Evolutionary conservation across 768 basidiomycete genomes (phyloP).

Genomic region (Tulasnella sp.): DNA sequence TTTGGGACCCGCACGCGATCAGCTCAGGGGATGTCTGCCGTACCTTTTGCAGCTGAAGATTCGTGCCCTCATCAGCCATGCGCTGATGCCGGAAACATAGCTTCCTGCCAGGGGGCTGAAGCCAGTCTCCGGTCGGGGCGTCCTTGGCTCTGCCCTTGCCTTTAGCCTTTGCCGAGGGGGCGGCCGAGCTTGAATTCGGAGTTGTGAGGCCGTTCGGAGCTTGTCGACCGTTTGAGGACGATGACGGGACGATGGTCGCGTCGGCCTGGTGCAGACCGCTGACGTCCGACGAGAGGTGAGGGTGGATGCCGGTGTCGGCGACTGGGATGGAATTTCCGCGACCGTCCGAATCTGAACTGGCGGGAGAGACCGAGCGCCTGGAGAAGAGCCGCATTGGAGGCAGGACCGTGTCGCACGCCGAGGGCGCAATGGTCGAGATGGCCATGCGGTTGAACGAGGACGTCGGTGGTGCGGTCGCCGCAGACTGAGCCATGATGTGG

Average conservation of each 20-base stretch:
- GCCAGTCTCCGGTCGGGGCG: background rate
- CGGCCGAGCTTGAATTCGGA: background rate
- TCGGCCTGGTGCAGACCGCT: background rate
- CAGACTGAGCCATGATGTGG: background rate
- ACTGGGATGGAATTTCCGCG: background rate
- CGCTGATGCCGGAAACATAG: conserved; percentile 91
- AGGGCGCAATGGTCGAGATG: background rate
- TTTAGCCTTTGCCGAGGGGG: background rate
- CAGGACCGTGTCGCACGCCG: conserved; percentile 5
- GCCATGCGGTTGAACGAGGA: conserved; percentile 3
- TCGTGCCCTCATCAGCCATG: conserved; percentile 95
- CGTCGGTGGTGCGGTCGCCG: background rate
- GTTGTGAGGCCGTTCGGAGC: background rate
- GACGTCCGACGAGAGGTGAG: background rate
- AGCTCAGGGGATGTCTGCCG: conserved; percentile 35
- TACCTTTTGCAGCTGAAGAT: conserved; percentile 86
- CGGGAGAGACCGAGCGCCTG: conserved; percentile 11
- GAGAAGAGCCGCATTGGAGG: conserved; percentile 14
- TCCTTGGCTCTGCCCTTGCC: conserved; percentile 10
- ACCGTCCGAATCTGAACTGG: conserved; percentile 6
- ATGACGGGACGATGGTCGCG: background rate
- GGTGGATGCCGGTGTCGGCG: conserved; percentile 10
- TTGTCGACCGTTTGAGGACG: background rate
- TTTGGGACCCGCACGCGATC: background rate
- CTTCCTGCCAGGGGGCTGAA: conserved; percentile 57